Conservation (phyloP, 2,329 filamentous ascomycete genomes). For the Cladophialophora carrionii region DNA sequence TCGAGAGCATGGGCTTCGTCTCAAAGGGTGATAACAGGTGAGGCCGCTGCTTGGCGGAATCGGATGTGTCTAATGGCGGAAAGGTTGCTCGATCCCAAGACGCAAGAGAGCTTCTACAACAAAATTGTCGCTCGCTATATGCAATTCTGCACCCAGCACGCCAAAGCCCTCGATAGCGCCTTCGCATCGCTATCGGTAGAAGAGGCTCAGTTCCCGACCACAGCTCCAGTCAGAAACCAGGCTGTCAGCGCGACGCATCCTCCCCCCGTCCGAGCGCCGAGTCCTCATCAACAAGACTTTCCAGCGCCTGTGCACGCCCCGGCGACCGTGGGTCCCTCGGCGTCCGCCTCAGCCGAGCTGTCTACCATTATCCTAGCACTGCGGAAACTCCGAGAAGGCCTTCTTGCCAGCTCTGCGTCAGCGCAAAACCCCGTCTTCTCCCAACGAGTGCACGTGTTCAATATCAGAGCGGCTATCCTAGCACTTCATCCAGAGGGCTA, state of each 20-base stretch:
- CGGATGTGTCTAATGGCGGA: constrained; percentile 40
- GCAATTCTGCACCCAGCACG: constrained; percentile 78
- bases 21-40: constrained; percentile 91
- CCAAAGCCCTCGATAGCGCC: constrained; percentile 72
- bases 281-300: constrained; percentile 16
- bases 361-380: constrained; percentile 78
- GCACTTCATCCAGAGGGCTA: constrained; percentile 85
- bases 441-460: constrained; percentile 88
- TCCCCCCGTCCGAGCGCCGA: background rate
- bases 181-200: constrained; percentile 67
- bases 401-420: constrained; percentile 71
- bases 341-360: constrained; percentile 62
- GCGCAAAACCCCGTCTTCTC: constrained; percentile 75
- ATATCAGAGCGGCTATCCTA: constrained; percentile 80
- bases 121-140: constrained; percentile 88
- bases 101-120: constrained; percentile 82
- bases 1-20: constrained; percentile 80
- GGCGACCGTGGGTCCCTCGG: constrained; percentile 30
- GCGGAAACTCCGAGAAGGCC: constrained; percentile 87
- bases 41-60: background rate
- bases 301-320: constrained; percentile 20
- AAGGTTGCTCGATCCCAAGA: constrained; percentile 73
- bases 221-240: constrained; percentile 47
- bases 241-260: constrained; percentile 26
- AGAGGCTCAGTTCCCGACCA: constrained; percentile 40